Evolutionary conservation across 129 eudicot species (phyloP).

Genomic region (Centrapalus pauciflorus): DNA sequence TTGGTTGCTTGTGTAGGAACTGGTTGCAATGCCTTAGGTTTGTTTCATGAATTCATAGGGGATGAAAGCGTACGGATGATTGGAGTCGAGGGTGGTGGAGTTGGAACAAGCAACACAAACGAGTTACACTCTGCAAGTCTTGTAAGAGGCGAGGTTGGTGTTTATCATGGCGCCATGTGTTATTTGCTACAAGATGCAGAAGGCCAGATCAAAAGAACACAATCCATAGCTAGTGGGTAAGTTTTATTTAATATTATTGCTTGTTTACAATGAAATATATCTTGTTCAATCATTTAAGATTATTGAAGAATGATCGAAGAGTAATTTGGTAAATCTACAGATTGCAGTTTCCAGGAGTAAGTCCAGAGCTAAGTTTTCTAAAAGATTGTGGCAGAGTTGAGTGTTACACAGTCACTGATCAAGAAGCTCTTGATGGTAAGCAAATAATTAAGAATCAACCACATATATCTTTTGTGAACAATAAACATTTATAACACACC

Average conservation of each 20-base stretch:
- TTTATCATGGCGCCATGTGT: constrained; percentile 77
- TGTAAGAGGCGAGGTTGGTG: constrained; percentile 63
- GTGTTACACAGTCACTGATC: constrained; percentile 49
- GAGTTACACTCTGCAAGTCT: constrained; percentile 57
- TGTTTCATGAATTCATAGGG: constrained; percentile 60
- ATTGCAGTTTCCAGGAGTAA: constrained; percentile 66
- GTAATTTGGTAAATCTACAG: constrained; percentile 22
- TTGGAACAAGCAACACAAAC: background rate
- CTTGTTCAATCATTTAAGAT: background rate
- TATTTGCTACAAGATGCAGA: constrained; percentile 64
- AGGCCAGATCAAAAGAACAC: constrained; percentile 52
- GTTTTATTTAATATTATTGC: background rate
- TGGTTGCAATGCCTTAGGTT: constrained; percentile 71
- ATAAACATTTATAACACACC: too few species aligned
- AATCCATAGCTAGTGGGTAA: constrained; percentile 67
- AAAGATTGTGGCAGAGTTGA: constrained; percentile 56
- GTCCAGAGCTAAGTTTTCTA: constrained; percentile 77
- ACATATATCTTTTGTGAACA: too few species aligned
- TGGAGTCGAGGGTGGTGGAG: constrained; percentile 65
- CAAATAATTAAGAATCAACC: background rate
- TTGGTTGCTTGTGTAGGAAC: constrained; percentile 68
- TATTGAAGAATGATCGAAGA: background rate
- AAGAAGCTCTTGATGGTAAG: constrained; percentile 70
- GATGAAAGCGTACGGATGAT: constrained; percentile 53
- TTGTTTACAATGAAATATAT: background rate